phyloP scores from a whole-genome alignment of 441 rosid species.

The Capsella rubella region DNA sequence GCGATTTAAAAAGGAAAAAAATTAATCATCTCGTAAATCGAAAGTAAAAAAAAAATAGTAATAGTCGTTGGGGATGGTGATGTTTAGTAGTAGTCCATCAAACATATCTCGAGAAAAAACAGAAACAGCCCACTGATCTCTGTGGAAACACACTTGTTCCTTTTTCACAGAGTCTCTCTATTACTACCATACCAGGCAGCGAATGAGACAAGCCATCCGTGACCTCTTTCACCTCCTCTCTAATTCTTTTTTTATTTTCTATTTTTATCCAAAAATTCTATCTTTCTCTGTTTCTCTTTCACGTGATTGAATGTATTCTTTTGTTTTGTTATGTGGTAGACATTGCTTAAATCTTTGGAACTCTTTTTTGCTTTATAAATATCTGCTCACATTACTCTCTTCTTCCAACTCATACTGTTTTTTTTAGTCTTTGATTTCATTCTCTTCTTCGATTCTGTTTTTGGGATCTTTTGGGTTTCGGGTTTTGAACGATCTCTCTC shows the following conservation, averaged over 20 bases:
- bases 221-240: slow-evolving; percentile 50
- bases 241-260: slow-evolving; percentile 36
- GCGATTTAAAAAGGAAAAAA: not conserved
- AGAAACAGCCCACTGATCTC: slow-evolving; percentile 43
- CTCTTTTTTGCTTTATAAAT: slow-evolving; percentile 46
- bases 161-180: slow-evolving; percentile 38
- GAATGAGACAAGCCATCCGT: slow-evolving; percentile 69
- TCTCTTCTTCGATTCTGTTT: slow-evolving; percentile 19
- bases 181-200: slow-evolving; percentile 21
- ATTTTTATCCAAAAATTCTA: slow-evolving; percentile 1
- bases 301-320: slow-evolving; percentile 22
- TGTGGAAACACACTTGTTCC: slow-evolving; percentile 18
- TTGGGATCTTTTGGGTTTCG: slow-evolving; percentile 10
- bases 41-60: not conserved
- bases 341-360: slow-evolving; percentile 33
- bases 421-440: slow-evolving; percentile 14
- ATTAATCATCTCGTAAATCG: not conserved
- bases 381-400: slow-evolving; percentile 31
- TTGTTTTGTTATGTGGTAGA: slow-evolving; percentile 11
- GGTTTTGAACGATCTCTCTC: not conserved
- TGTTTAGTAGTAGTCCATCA: slow-evolving; percentile 12
- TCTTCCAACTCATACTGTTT: slow-evolving; percentile 12
- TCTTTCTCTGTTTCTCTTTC: slow-evolving; percentile 9
- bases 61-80: not conserved
- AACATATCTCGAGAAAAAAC: slow-evolving; percentile 35